These are phyloP conservation scores for Nephelium lappaceum DNA, from an alignment of 345 rosid species.

Conservation along the genomic window DNA sequence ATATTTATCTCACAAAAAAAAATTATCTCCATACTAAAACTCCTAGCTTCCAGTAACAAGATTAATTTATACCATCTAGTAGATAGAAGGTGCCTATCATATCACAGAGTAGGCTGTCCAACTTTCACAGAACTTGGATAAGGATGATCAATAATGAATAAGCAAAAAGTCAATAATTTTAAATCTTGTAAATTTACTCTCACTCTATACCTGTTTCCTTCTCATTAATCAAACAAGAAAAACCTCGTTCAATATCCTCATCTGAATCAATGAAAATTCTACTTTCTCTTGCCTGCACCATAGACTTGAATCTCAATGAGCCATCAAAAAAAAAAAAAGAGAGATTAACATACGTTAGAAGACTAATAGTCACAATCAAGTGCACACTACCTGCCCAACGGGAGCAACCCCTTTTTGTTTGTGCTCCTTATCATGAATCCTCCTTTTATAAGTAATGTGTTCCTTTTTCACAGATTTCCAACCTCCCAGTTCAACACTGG, in stretches of 20 bases:
- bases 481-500: conserved; percentile 52
- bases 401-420: conserved; percentile 39
- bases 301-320: conserved; percentile 8
- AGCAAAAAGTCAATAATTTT: conserved; percentile 5
- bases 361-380: neutral
- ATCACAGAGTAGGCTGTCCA: neutral
- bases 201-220: conserved; percentile 55
- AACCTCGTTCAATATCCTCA: conserved; percentile 77
- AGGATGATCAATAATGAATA: neutral
- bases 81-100: neutral
- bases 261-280: conserved; percentile 62
- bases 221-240: conserved; percentile 65
- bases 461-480: conserved; percentile 67
- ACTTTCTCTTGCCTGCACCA: conserved; percentile 50
- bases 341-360: neutral
- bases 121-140: neutral
- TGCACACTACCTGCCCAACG: conserved; percentile 36
- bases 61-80: neutral
- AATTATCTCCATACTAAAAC: neutral
- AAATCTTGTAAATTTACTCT: neutral
- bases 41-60: neutral
- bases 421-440: conserved; percentile 24
- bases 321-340: neutral
- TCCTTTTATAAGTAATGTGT: conserved; percentile 25
- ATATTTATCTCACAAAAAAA: no score